These are phyloP conservation scores for Luffa aegyptiaca DNA, from an alignment of 306 rosid species.

Conservation along the genomic window DNA sequence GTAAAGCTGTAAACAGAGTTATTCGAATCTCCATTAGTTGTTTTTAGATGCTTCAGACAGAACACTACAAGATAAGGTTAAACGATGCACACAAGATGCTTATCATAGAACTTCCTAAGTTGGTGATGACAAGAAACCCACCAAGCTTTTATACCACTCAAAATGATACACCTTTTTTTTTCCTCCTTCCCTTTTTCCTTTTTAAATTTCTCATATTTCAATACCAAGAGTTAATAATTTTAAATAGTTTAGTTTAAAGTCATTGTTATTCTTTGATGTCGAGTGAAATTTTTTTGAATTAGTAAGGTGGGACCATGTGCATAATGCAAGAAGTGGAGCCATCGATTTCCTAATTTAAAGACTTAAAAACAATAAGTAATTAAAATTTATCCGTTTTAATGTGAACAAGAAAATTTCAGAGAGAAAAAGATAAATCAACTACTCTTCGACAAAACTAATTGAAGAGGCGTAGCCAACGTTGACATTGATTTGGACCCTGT, in stretches of 20 bases:
- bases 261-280: neutral
- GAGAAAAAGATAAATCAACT: too few species aligned
- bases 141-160: neutral
- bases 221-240: neutral
- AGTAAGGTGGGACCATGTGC: neutral
- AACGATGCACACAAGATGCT: slow-evolving; percentile 10
- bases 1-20: neutral
- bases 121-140: slow-evolving; percentile 33
- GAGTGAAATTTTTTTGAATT: neutral
- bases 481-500: slow-evolving; percentile 4
- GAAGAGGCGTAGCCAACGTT: neutral
- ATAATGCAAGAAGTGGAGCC: neutral
- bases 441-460: too few species aligned
- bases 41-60: slow-evolving; percentile 2
- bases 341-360: too few species aligned
- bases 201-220: neutral
- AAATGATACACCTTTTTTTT: neutral
- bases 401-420: too few species aligned
- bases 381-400: too few species aligned
- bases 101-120: slow-evolving; percentile 16
- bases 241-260: neutral
- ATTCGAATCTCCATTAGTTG: slow-evolving; percentile 4
- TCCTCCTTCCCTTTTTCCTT: neutral
- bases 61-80: slow-evolving; percentile 1
- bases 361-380: too few species aligned